Evolutionary conservation across 208 protist species (phyloP), one percentile per base, ranked within the genome.

Genomic region (Leishmania braziliensis): DNA sequence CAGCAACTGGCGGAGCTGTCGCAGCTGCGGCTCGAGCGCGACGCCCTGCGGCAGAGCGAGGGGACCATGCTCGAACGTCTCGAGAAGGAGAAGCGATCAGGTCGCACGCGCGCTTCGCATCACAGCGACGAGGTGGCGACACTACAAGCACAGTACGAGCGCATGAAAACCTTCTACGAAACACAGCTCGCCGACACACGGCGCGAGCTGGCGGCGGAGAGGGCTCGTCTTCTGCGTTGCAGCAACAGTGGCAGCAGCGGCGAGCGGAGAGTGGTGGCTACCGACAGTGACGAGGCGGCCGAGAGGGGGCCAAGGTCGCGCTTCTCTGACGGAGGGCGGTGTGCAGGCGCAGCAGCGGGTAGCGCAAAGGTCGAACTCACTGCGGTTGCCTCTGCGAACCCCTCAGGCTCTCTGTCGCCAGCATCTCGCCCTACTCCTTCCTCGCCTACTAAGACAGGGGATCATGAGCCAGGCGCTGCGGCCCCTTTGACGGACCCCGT

Each of bases 1-100:
- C 88, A 90, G 62, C 94, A 97, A 81, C 84, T 97, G 69, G 86
- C 77, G 43, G 88, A 95, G 58, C 87, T 97, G 16, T 89, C 87
- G 46, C 71, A 78, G 58, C 78, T 88, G 51, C 85, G 89, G 18
- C 54, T 89, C 36, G 84, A 88, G 79, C 82, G 88, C 14, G 87
- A 90, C 72, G 86, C 86, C 8, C 80, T 88, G 69, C 84, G 87
- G 46, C 79, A 88, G 63, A 80, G 77, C 20, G 91, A 91, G 75
- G 82, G 71, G 8, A 80, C 84, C 29, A 58, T 86, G 68, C 84
- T 87, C 71, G 91, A 92, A 71, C 87, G 84, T 23, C 76, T 94
- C 5, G 89, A 95, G 76, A 91, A 86, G 20, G 78, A 86, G 43
- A 86, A 87, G 78, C 91, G 90, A 0, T 54, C 69, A 33, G 85